Percentiles rank a stretch among this genome's conserved stretches.
These are phyloP conservation scores for Tetratostichococcus sp. DNA, from an alignment of 139 green algal genomes.

Conservation along the genomic window DNA sequence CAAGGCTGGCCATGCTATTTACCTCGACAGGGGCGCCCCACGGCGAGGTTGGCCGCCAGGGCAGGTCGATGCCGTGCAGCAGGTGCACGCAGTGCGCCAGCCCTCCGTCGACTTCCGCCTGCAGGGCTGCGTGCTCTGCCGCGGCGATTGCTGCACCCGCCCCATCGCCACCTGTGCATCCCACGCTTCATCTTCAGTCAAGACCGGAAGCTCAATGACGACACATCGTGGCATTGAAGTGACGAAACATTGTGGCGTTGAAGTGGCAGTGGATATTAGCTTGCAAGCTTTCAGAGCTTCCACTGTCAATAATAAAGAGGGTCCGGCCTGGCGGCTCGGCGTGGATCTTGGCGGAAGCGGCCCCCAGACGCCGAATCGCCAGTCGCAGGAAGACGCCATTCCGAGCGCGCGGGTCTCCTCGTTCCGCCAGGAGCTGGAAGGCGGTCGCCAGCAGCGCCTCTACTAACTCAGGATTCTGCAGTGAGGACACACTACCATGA, in stretches of 20 bases:
- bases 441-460: neutral
- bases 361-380: neutral
- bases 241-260: no score
- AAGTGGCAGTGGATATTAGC: no score
- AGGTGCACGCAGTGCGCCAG: constrained; percentile 9
- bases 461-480: neutral
- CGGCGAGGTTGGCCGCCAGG: neutral
- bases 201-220: no score
- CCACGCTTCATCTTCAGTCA: no score
- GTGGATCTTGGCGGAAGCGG: neutral
- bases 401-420: neutral
- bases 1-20: no score
- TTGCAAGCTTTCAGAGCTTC: no score
- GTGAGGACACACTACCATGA: no score
- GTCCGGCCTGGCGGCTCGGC: neutral
- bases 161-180: neutral
- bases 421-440: neutral
- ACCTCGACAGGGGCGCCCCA: constrained; percentile 3
- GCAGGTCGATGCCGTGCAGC: constrained; percentile 15
- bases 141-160: neutral
- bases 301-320: no score
- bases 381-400: neutral
- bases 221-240: no score
- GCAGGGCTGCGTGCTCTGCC: neutral
- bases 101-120: neutral